A percentile compares a stretch with the other conserved stretches of the same genome.
phyloP scores from a whole-genome alignment of 2,329 filamentous ascomycete genomes.

The Cytospora piceicola region DNA sequence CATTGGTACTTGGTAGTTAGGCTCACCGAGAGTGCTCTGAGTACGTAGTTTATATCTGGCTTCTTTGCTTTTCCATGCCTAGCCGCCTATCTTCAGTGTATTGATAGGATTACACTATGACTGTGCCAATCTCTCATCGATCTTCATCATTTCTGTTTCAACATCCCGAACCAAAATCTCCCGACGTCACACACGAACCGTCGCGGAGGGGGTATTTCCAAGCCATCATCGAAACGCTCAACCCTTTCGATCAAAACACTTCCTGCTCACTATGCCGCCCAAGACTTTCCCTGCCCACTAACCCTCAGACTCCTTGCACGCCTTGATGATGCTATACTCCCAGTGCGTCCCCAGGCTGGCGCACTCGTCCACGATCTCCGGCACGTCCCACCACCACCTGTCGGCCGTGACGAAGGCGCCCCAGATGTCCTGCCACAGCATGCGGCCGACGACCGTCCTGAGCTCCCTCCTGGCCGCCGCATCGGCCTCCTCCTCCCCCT shows the following conservation, averaged over 20 bases:
- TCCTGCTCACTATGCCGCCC: background rate
- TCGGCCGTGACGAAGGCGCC: constrained; percentile 53
- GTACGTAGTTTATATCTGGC: no score
- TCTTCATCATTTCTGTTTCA: background rate
- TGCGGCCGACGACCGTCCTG: constrained; percentile 55
- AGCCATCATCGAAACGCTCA: background rate
- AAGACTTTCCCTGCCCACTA: background rate
- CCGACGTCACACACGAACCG: background rate
- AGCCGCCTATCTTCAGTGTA: background rate
- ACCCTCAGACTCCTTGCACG: constrained; percentile 49
- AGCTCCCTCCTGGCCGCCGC: constrained; percentile 39
- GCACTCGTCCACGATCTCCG: constrained; percentile 59
- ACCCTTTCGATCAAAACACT: background rate
- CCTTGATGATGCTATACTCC: constrained; percentile 62
- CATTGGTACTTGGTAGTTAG: background rate
- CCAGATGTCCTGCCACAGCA: constrained; percentile 67
- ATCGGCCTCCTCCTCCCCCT: constrained; percentile 34
- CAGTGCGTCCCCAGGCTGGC: constrained; percentile 57
- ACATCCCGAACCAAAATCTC: background rate
- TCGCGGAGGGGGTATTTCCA: background rate
- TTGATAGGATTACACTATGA: background rate
- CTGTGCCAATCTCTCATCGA: background rate
- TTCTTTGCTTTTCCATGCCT: no score
- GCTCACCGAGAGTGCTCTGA: background rate
- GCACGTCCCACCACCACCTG: constrained; percentile 67